Base-by-base conservation (phyloP, 2,329 filamentous ascomycete genomes). In the Aureobasidium namibiae region DNA sequence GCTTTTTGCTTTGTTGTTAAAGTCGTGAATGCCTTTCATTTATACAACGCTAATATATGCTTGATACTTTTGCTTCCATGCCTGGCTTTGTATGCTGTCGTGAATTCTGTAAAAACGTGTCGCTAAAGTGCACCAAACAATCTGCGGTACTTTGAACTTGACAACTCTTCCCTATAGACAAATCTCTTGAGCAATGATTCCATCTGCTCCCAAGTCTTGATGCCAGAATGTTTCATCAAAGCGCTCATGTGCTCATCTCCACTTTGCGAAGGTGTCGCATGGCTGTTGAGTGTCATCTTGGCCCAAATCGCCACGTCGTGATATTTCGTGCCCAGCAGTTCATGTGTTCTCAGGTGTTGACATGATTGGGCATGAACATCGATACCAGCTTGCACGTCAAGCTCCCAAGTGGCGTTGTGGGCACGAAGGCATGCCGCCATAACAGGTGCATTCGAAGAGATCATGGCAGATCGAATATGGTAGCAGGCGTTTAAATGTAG, bases 271-370 rank as follows among this genome's bases (percentile, higher is more conserved):
- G 69, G 68, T 1, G 63, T 63, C 11, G 64, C 60, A 38, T 61
- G 49, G 26, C 49, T 53, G 10, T 29, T 61, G 3, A 67, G 34
- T 14, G 54, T 63, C 45, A 64, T 62, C 16, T 63, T 49, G 1
- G 65, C 46, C 65, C 65, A 67, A 2, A 67, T 52, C 3, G 61
- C 65, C 9, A 64, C 24, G 6, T 64, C 52, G n/a, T 64, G 45
- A 24, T 64, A 67, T 24, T 62, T 64, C 4, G 64, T 67, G 6
- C 62, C 63, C 29, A 66, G 53, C 18, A 67, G 42, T 1, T 53
- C 49, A 4, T 63, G 57, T 1, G 61, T 66, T 11, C 54, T 41
- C 13, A 67, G 56, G 54, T 67, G 61, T 11, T 59, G 56, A 58
- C 64, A 65, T 7, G 64, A 61, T 10, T 42, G 41, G 0, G 60